These are phyloP conservation scores for Coniochaeta pulveracea DNA, from an alignment of 2,329 filamentous ascomycete species.

Conservation along the genomic window DNA sequence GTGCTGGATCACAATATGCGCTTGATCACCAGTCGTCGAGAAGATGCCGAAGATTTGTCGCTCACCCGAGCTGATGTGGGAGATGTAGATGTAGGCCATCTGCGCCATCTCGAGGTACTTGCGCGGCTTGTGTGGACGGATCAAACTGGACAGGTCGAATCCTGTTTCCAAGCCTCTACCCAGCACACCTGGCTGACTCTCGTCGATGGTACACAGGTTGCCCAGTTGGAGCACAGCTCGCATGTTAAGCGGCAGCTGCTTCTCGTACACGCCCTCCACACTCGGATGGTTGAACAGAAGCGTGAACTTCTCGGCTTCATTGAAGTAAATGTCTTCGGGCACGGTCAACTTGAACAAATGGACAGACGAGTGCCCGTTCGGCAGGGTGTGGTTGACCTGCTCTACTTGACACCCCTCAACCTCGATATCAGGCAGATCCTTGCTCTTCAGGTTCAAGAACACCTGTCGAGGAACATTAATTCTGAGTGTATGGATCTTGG, in stretches of 20 bases:
- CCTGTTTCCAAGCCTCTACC: constrained; percentile 88
- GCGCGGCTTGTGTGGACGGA: constrained; percentile 49
- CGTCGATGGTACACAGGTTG: constrained; percentile 86
- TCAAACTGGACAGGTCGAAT: constrained; percentile 73
- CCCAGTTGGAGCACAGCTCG: constrained; percentile 83
- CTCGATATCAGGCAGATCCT: constrained; percentile 79
- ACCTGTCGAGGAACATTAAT: constrained; percentile 81
- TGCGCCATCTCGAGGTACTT: constrained; percentile 66
- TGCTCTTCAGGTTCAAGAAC: constrained; percentile 82
- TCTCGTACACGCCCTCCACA: constrained; percentile 96
- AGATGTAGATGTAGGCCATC: constrained; percentile 81
- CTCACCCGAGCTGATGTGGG: constrained; percentile 84
- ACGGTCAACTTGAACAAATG: constrained; percentile 93
- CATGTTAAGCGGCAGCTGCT: constrained; percentile 75
- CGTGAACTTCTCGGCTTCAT: constrained; percentile 72
- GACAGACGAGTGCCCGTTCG: constrained; percentile 87
- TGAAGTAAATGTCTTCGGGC: constrained; percentile 76
- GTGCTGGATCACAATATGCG: constrained; percentile 81
- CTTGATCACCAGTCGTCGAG: constrained; percentile 69
- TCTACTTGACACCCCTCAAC: constrained; percentile 80
- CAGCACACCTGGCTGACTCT: constrained; percentile 78
- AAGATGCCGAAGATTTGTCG: constrained; percentile 90
- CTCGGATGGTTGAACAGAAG: constrained; percentile 82
- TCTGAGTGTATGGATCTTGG: constrained; percentile 79
- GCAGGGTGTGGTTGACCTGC: constrained; percentile 85